These are phyloP conservation scores for Ganoderma meredithae DNA, from an alignment of 1,284 basidiomycete species.

Conservation along the genomic window DNA sequence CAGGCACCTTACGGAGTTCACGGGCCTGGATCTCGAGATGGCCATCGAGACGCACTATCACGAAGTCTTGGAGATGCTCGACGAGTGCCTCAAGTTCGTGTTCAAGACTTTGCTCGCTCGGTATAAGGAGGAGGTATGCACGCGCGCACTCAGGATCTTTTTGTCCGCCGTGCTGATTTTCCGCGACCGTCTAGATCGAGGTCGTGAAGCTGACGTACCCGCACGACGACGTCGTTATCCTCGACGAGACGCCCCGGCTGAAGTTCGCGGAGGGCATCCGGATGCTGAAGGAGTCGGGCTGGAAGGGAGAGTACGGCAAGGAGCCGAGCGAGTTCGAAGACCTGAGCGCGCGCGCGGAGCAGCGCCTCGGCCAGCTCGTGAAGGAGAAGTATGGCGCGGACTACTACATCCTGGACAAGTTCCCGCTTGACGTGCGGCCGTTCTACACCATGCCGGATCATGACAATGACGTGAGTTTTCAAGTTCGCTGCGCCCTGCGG, in stretches of 20 bases:
- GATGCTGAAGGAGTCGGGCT: conserved; percentile 58
- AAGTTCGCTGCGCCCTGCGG: background rate
- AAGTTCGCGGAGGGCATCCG: conserved; percentile 66
- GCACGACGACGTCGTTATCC: conserved; percentile 55
- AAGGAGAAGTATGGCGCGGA: conserved; percentile 75
- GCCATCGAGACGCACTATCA: conserved; percentile 75
- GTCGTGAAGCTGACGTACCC: conserved; percentile 67
- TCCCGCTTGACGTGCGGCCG: conserved; percentile 67
- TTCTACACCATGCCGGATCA: conserved; percentile 80
- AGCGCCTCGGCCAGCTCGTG: conserved; percentile 66
- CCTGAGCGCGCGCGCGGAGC: conserved; percentile 59
- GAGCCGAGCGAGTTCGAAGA: conserved; percentile 57
- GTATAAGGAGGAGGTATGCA: conserved; percentile 46
- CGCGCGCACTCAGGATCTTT: background rate
- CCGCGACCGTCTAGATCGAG: conserved; percentile 49
- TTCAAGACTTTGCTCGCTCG: conserved; percentile 45
- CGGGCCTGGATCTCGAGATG: conserved; percentile 79
- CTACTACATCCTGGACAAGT: conserved; percentile 76
- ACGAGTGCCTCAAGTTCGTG: conserved; percentile 48
- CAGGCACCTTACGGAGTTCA: conserved; percentile 80
- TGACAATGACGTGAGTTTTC: conserved; percentile 49
- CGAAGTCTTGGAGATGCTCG: conserved; percentile 52
- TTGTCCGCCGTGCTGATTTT: background rate
- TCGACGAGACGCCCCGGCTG: conserved; percentile 59
- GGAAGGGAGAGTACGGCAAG: conserved; percentile 53